A percentile compares a stretch with the other conserved stretches of the same genome.
These are phyloP conservation scores for Trichophyton benhamiae DNA, from an alignment of 2,329 filamentous ascomycete species.

Conservation along the genomic window DNA sequence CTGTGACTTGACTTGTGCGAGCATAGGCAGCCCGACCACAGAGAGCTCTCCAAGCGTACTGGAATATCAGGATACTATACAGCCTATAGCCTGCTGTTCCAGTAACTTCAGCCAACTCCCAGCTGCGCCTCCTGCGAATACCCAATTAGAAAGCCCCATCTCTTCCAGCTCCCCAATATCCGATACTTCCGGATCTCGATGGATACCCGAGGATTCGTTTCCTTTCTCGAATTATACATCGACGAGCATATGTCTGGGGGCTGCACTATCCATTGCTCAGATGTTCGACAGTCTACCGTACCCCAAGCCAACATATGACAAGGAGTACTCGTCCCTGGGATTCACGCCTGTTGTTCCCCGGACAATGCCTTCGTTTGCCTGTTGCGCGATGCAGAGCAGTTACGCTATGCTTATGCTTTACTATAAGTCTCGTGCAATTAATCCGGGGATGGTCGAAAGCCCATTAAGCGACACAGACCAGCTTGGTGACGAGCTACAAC, in stretches of 20 bases:
- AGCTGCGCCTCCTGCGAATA: constrained; percentile 10
- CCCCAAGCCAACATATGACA: constrained; percentile 22
- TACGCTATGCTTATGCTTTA: constrained; percentile 38
- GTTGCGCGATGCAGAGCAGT: constrained; percentile 37
- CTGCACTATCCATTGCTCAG: constrained; percentile 30
- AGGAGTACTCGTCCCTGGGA: constrained; percentile 9
- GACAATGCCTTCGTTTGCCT: constrained; percentile 37
- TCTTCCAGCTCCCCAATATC: constrained; percentile 23
- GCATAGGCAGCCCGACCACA: constrained; percentile 9
- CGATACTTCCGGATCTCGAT: constrained; percentile 11
- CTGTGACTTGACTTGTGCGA: constrained; percentile 27
- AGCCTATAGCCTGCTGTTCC: constrained; percentile 22
- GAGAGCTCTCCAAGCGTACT: constrained; percentile 4
- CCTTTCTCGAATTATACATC: constrained; percentile 33
- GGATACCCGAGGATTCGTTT: constrained; percentile 20
- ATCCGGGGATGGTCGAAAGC: constrained; percentile 18
- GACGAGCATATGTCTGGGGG: constrained; percentile 29
- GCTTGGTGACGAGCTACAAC: constrained; percentile 26
- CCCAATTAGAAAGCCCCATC: constrained; percentile 23
- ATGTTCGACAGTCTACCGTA: constrained; percentile 31
- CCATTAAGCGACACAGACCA: constrained; percentile 18
- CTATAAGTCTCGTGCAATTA: constrained; percentile 31
- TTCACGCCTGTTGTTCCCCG: constrained; percentile 22
- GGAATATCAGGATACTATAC: constrained; percentile 17
- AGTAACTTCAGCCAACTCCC: constrained; percentile 22